Evolutionary conservation across 495 filamentous ascomycete genomes (phyloP).

Genomic region (Aspergillus leporis): DNA sequence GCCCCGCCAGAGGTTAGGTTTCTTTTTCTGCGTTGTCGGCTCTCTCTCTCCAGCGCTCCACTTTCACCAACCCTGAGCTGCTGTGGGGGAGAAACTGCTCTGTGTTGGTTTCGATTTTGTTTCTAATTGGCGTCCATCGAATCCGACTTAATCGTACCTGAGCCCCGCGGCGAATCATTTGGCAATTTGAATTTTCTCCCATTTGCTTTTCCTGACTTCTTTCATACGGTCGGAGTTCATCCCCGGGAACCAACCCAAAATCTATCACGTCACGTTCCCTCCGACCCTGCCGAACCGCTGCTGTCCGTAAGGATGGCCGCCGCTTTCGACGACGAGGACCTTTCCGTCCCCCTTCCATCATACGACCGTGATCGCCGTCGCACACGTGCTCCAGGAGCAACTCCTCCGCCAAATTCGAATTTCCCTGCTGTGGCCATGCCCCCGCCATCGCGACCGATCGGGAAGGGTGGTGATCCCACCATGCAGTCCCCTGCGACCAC

Average conservation of each 20-base stretch:
- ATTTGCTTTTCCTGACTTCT: conserved; percentile 3
- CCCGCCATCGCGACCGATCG: conserved; percentile 43
- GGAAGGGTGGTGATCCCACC: conserved; percentile 31
- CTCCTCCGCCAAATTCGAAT: conserved; percentile 28
- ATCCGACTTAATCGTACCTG: background rate
- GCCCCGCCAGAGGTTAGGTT: conserved; percentile 1
- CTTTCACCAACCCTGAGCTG: conserved; percentile 4
- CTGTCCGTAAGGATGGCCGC: conserved; percentile 44
- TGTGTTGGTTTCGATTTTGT: conserved; percentile 1
- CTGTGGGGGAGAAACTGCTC: conserved; percentile 10
- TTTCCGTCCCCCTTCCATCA: conserved; percentile 80
- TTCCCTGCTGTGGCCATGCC: conserved; percentile 51
- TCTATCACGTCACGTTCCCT: conserved; percentile 48
- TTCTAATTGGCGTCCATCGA: conserved; percentile 7
- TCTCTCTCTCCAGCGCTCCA: conserved; percentile 9
- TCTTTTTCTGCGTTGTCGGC: conserved; percentile 1
- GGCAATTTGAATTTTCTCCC: background rate
- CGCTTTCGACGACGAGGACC: conserved; percentile 80
- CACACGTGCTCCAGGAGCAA: conserved; percentile 12
- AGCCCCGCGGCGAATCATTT: conserved; percentile 3
- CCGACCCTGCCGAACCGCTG: conserved; percentile 14
- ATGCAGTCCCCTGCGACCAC: conserved; percentile 47
- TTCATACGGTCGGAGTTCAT: conserved; percentile 16
- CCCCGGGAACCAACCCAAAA: conserved; percentile 21
- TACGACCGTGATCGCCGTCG: conserved; percentile 23